Percentiles rank a stretch among this genome's conserved stretches.
Evolutionary conservation across 2,329 filamentous ascomycete genomes (phyloP).

Genomic region (Periconia digitata): DNA sequence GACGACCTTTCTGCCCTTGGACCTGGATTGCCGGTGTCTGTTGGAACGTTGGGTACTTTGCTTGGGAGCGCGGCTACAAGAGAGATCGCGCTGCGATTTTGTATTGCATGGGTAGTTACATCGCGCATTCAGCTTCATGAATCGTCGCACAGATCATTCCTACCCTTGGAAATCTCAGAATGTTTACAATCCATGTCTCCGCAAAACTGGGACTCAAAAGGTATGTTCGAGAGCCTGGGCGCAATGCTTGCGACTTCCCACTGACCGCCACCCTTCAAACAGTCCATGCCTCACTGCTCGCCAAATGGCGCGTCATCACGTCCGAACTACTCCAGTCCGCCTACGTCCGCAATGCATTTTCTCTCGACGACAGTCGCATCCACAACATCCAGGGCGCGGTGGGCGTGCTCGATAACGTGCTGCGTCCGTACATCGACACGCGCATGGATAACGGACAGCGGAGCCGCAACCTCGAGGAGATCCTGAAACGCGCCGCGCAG

Average conservation of each 20-base stretch:
- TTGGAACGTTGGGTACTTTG: conserved; percentile 26
- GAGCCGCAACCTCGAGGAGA: conserved; percentile 35
- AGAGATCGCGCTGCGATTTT: conserved; percentile 32
- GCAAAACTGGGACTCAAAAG: conserved; percentile 9
- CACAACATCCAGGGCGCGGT: conserved; percentile 23
- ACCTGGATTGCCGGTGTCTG: conserved; percentile 21
- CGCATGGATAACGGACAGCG: conserved; percentile 30
- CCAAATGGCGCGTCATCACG: conserved; percentile 36
- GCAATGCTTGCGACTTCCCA: neutral
- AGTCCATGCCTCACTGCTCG: conserved; percentile 22
- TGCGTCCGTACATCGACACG: conserved; percentile 29
- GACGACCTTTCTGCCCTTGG: conserved; percentile 27
- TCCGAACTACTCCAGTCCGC: conserved; percentile 29
- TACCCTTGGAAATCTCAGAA: conserved; percentile 28
- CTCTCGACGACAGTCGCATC: conserved; percentile 24
- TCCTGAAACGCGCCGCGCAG: conserved; percentile 35
- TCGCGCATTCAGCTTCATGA: conserved; percentile 21
- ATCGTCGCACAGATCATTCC: conserved; percentile 20
- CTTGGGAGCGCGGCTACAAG: conserved; percentile 28
- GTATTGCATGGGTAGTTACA: conserved; percentile 34
- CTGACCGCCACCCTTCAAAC: conserved; percentile 3
- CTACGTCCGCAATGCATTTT: conserved; percentile 29
- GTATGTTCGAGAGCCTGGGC: conserved; percentile 11
- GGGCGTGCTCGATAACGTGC: conserved; percentile 25
- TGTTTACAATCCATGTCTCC: conserved; percentile 22